Evolutionary conservation across 2,329 filamentous ascomycete genomes (phyloP).

Genomic region (Dactylellina haptotyla): DNA sequence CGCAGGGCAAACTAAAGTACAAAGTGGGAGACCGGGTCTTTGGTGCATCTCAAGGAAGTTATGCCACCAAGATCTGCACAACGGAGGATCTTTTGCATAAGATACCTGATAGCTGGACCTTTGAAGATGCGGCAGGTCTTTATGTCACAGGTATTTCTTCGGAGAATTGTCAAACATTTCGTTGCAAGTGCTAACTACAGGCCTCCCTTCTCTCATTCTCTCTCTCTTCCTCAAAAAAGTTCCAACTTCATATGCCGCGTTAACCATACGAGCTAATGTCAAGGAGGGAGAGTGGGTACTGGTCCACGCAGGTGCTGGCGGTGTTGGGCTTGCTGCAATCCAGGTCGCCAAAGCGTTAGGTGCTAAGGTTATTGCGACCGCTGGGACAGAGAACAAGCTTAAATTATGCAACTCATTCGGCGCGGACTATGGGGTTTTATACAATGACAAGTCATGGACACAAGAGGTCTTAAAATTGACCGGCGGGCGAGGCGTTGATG

Average conservation of each 20-base stretch:
- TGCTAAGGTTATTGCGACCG: slow-evolving; percentile 91
- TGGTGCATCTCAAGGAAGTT: slow-evolving; percentile 85
- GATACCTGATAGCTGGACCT: slow-evolving; percentile 83
- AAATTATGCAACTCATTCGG: slow-evolving; percentile 81
- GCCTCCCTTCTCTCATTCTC: no score
- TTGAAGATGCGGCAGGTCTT: slow-evolving; percentile 83
- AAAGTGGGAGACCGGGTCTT: slow-evolving; percentile 85
- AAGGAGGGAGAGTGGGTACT: slow-evolving; percentile 86
- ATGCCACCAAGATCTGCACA: slow-evolving; percentile 78
- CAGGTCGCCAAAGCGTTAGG: slow-evolving; percentile 93
- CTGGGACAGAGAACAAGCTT: slow-evolving; percentile 81
- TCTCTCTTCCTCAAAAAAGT: slow-evolving; percentile 64
- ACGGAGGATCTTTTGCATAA: slow-evolving; percentile 75
- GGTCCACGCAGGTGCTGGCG: slow-evolving; percentile 90
- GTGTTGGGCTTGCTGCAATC: slow-evolving; percentile 89
- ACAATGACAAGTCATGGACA: slow-evolving; percentile 72
- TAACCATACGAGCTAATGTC: slow-evolving; percentile 80
- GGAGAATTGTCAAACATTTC: no score
- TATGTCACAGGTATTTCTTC: slow-evolving; percentile 74
- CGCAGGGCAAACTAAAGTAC: slow-evolving; percentile 68
- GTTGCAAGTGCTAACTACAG: no score
- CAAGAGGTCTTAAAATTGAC: slow-evolving; percentile 80
- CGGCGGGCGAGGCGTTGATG: slow-evolving; percentile 79
- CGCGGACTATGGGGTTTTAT: slow-evolving; percentile 84
- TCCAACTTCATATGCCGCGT: slow-evolving; percentile 84